Conservation (phyloP, 495 filamentous ascomycete species). For the Tuber indicum region DNA sequence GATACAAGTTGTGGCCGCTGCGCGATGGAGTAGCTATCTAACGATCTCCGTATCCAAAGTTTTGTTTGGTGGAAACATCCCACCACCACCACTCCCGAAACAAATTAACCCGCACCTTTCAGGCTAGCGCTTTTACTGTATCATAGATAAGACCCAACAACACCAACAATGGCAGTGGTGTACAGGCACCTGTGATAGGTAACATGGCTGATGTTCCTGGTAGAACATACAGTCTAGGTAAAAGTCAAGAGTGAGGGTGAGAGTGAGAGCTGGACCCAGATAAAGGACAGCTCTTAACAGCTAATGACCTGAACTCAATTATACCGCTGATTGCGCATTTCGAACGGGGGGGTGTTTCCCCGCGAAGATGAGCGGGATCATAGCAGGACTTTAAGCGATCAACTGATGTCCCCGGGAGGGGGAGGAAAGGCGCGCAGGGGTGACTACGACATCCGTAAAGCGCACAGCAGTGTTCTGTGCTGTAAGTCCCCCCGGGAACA, state of each 20-base stretch:
- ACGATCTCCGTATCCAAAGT: neutral
- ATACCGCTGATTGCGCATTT: neutral
- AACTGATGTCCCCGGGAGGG: neutral
- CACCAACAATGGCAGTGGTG: neutral
- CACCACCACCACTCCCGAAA: neutral
- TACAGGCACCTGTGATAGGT: neutral
- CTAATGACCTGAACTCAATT: neutral
- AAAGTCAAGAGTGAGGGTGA: neutral
- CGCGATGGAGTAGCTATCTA: neutral
- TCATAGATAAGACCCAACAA: neutral
- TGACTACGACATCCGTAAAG: neutral
- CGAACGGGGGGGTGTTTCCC: neutral
- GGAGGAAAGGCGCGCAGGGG: neutral
- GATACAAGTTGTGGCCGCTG: neutral
- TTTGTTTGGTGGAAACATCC: neutral
- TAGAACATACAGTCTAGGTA: neutral
- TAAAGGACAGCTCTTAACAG: neutral
- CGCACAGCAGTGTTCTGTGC: neutral
- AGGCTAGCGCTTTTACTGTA: neutral
- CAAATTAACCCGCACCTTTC: neutral
- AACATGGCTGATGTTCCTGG: neutral
- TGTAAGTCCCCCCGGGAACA: neutral
- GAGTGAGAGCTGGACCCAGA: neutral
- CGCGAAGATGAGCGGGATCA: neutral
- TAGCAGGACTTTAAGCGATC: conserved; percentile 2